Percentiles rank a stretch among this genome's conserved stretches.
These are phyloP conservation scores for Penicillium olsonii DNA, from an alignment of 2,329 filamentous ascomycete species.

Conservation along the genomic window DNA sequence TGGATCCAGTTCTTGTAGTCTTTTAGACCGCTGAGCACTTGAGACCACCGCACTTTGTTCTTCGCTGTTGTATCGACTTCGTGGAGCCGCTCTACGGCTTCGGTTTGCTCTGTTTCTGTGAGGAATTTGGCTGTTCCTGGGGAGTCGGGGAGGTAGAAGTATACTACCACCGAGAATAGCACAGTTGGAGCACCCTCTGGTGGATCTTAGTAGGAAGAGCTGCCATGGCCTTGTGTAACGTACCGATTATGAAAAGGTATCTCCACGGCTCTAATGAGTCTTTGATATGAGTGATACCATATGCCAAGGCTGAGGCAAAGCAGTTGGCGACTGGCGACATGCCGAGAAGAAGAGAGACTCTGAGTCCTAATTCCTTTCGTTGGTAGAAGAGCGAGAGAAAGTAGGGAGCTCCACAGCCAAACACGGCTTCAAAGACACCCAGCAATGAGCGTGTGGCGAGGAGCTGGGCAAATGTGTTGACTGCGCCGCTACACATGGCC, in stretches of 20 bases:
- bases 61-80: slow-evolving; percentile 30
- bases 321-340: slow-evolving; percentile 42
- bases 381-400: slow-evolving; percentile 54
- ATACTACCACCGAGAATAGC: slow-evolving; percentile 44
- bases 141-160: slow-evolving; percentile 47
- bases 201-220: slow-evolving; percentile 21
- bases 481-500: slow-evolving; percentile 28
- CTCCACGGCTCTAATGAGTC: slow-evolving; percentile 33
- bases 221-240: not conserved
- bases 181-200: slow-evolving; percentile 45
- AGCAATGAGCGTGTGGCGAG: slow-evolving; percentile 23
- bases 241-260: slow-evolving; percentile 51
- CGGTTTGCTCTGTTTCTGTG: slow-evolving; percentile 46
- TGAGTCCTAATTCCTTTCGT: slow-evolving; percentile 50
- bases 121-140: slow-evolving; percentile 47
- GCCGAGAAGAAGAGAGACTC: slow-evolving; percentile 49
- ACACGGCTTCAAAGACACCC: slow-evolving; percentile 26
- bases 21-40: slow-evolving; percentile 35
- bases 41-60: slow-evolving; percentile 30
- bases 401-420: slow-evolving; percentile 27
- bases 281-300: slow-evolving; percentile 35
- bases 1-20: slow-evolving; percentile 44
- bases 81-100: slow-evolving; percentile 53
- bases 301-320: slow-evolving; percentile 43
- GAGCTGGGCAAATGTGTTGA: slow-evolving; percentile 21